Evolutionary conservation across 2,329 filamentous ascomycete species (phyloP), one percentile per base, ranked within the genome.

Genomic region (Apiospora malaysiana): DNA sequence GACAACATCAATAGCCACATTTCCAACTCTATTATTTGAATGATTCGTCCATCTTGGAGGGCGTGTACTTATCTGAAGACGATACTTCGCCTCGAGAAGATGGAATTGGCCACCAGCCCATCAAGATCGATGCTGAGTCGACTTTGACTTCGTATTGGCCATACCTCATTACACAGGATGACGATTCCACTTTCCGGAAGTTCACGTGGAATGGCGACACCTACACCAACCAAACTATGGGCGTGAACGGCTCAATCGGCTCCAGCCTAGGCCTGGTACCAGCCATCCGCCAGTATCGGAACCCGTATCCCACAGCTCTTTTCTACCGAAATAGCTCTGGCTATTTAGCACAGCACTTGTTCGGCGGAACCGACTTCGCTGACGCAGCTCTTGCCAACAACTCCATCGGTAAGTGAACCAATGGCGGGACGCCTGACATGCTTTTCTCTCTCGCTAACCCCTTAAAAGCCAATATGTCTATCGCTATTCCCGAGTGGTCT

Each of bases 21-120:
- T 74, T 72, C 69, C 68, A 73, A 63, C 68, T 74, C 45, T 74
- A 69, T 56, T 74, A 72, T 59, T 37, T 72, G 12, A 71, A 74
- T 66, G 45, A 66, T 8, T 69, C 70, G n/a, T 71, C 69, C 40
- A 72, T 49, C 8, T 72, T 74, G 46, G 70, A 70, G 0, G 73
- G 73, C 10, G 12, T 72, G 14, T 73, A 74, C 46, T 71, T 74
- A 23, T 70, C 68, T 68, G 73, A 73, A 51, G 73, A 74, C 51
- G 72, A 74, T 56, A 72, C 70, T 37, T 68, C 65, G 9, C 71
- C 73, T 23, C 72, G 73, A 49, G 45, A 45, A 49, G 73, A 74
- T 14, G 73, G 73, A 40, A 71, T 74, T 40, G 69, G 59, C 8
- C 70, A 70, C 47, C 45, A 69, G 7, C 67, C 71, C 6, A 70